Evolutionary conservation across 148 eudicot species (phyloP).

Genomic region (Fallopia convolvulus): DNA sequence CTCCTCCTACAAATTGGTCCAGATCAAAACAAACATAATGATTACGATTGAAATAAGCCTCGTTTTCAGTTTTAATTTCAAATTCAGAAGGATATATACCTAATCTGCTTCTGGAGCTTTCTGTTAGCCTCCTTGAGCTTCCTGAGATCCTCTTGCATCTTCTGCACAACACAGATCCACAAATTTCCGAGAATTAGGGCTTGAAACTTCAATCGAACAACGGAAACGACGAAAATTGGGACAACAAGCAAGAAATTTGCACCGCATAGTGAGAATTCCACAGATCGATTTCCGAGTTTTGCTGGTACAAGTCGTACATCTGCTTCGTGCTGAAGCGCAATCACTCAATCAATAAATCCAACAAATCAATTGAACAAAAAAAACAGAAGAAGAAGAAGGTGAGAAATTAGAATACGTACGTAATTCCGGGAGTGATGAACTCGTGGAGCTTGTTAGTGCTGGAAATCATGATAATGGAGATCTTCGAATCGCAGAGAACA

Average conservation of each 20-base stretch:
- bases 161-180: conserved; percentile 29
- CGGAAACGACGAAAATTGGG: not conserved
- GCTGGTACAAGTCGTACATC: conserved; percentile 61
- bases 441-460: conserved; percentile 66
- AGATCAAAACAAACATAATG: not conserved
- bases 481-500: conserved; percentile 77
- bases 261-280: conserved; percentile 84
- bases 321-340: conserved; percentile 44
- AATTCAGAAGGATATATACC: not conserved
- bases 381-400: not conserved
- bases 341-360: not conserved
- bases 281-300: conserved; percentile 39
- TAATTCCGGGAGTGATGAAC: conserved; percentile 40
- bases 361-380: not conserved
- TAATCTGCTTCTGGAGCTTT: conserved; percentile 28
- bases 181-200: not conserved
- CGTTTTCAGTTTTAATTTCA: not conserved
- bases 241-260: not conserved
- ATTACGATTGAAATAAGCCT: not conserved
- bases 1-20: conserved; percentile 37
- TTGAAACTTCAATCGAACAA: not conserved
- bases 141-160: conserved; percentile 73
- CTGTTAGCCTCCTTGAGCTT: conserved; percentile 53
- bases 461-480: conserved; percentile 80
- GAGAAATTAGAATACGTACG: conserved; percentile 26